Conservation (phyloP, 345 rosid species). For the Salix brachista region DNA sequence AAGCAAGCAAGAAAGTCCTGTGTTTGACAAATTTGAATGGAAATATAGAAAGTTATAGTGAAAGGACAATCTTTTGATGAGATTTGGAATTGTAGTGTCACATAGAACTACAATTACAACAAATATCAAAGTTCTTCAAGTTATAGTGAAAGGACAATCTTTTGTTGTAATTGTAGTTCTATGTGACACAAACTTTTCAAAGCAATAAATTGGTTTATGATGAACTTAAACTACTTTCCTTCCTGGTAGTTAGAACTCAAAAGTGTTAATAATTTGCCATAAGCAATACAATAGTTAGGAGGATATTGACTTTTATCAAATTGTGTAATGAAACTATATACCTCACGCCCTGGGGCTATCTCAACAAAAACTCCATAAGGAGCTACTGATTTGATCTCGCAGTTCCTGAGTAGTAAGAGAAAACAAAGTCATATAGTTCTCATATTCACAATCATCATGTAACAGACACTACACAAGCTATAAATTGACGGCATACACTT, state of each 20-base stretch:
- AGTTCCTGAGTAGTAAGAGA: constrained; percentile 50
- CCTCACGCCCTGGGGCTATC: constrained; percentile 97
- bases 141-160: too few relatives aligned
- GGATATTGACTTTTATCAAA: neutral
- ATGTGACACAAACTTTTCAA: neutral
- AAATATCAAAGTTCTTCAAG: neutral
- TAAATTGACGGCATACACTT: neutral
- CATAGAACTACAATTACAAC: neutral
- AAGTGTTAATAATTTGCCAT: neutral
- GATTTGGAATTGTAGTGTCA: neutral
- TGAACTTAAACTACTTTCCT: neutral
- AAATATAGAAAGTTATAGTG: neutral
- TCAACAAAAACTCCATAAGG: constrained; percentile 94
- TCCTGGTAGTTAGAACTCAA: neutral
- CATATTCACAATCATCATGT: constrained; percentile 7
- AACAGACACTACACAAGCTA: constrained; percentile 3
- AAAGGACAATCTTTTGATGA: neutral
- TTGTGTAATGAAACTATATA: constrained; percentile 20
- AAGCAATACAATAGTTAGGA: neutral
- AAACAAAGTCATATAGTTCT: constrained; percentile 10
- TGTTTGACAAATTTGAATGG: neutral
- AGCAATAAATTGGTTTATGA: neutral
- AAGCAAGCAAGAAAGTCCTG: neutral
- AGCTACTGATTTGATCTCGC: constrained; percentile 85
- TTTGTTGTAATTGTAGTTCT: too few relatives aligned